Base-by-base conservation (phyloP, 352 stramenopile species). In the Phytopythium kandeliae region DNA sequence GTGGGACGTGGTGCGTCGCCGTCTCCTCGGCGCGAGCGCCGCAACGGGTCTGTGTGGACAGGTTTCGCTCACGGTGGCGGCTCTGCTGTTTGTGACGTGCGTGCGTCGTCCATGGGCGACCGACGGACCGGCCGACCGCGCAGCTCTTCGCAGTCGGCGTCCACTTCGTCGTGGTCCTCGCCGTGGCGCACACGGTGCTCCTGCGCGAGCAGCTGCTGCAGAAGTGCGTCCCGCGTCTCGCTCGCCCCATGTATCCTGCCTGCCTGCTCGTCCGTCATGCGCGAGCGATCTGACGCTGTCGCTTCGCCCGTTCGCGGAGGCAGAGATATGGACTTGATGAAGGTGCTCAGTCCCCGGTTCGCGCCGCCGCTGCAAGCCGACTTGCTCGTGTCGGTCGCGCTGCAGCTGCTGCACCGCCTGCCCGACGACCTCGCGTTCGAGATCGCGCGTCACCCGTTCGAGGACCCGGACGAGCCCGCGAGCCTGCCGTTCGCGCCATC, bases 131-230 rank as follows among this genome's bases (percentile, higher is more conserved):
- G 19, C 33, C 45, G 15, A 52, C 25, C 11, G 6, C 26, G 21
- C 33, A 95, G 85, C 60, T 97, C 12, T 96, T 97, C 59, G 87
- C 89, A 19, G 80, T 96, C 15, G 89, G 89, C 1, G 78, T 97
- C 9, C 89, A 97, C 65, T 94, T 97, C 53, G 83, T 97, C 19
- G 86, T 97, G 2, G 57, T 96, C 0, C 60, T 97, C n/a, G 86
- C 79, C 13, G 85, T 94, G 12, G 84, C 89, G 15, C 82, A 96
- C 58, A 91, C 90, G 0, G 79, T 97, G 11, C 58, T 97, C 16
- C 67, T 97, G 51, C 83, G 89, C 26, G 79, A 91, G 16, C 74
- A 89, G 26, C 47, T 97, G 3, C 65, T 95, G n/a, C 56, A 81
- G 33, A 78, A 88, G 81, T 91, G 60, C 24, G 77, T 63, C 10